A percentile compares a stretch with the other conserved stretches of the same genome.
Evolutionary conservation across 139 green algal genomes (phyloP).

Genomic region (Chlorella vulgaris): DNA sequence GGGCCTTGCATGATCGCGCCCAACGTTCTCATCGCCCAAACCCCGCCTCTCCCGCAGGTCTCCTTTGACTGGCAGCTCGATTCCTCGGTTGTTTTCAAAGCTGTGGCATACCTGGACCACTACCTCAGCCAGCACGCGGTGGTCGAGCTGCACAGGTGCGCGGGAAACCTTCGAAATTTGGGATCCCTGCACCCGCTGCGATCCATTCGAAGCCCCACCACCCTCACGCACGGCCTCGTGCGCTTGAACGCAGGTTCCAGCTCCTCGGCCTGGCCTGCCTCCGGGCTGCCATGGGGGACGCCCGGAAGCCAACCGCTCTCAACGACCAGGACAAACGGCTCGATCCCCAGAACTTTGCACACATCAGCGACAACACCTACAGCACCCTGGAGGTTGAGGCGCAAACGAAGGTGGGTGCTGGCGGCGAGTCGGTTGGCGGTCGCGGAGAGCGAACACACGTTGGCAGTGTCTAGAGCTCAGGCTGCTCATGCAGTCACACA

Average conservation of each 20-base stretch:
- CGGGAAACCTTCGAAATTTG: conserved; percentile 7
- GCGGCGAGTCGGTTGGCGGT: not conserved
- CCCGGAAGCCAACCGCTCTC: conserved; percentile 6
- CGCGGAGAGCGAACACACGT: not conserved
- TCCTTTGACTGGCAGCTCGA: conserved; percentile 69
- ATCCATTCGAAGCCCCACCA: not conserved
- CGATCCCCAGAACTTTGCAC: conserved; percentile 54
- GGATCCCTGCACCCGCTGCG: not conserved
- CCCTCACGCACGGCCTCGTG: not conserved
- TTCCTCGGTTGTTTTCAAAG: conserved; percentile 61
- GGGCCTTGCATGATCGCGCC: not conserved
- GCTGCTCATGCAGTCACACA: not conserved
- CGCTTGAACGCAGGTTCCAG: conserved; percentile 77
- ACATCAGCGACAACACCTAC: conserved; percentile 60
- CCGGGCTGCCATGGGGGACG: conserved; percentile 58
- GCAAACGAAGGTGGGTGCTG: conserved; percentile 45
- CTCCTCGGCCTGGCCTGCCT: conserved; percentile 64
- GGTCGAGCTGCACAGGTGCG: conserved; percentile 20
- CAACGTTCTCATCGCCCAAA: conserved; percentile 15
- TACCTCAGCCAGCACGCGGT: conserved; percentile 49
- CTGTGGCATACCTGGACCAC: conserved; percentile 64
- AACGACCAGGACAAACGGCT: conserved; percentile 34
- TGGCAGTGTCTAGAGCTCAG: not conserved
- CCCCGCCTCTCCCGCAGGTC: conserved; percentile 49
- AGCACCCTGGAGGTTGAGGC: conserved; percentile 56